These are phyloP conservation scores for Botrytis hyacinthi DNA, from an alignment of 2,329 filamentous ascomycete species.

Conservation along the genomic window DNA sequence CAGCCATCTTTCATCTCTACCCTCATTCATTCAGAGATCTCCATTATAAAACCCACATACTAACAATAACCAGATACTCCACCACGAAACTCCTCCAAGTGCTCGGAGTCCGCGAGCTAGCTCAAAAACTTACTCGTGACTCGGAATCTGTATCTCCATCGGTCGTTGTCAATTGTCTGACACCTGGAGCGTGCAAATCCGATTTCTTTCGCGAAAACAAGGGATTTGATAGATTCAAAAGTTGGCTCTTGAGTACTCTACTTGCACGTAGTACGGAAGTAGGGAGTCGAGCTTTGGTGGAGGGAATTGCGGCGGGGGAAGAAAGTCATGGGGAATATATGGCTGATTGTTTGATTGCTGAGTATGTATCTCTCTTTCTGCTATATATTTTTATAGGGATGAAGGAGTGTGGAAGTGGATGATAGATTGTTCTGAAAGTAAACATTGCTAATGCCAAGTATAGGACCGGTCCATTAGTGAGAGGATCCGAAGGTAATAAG, in stretches of 20 bases:
- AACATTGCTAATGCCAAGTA: constrained; percentile 36
- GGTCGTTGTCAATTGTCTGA: constrained; percentile 16
- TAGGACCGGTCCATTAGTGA: background rate
- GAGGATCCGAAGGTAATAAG: constrained; percentile 32
- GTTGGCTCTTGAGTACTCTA: background rate
- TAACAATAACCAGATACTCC: constrained; percentile 17
- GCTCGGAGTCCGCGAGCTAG: background rate
- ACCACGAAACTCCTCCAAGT: constrained; percentile 19
- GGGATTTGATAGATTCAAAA: background rate
- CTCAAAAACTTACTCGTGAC: background rate
- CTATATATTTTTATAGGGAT: rapidly evolving
- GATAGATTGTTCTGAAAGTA: constrained; percentile 16
- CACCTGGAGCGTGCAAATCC: constrained; percentile 20
- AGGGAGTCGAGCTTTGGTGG: background rate
- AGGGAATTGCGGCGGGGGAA: background rate
- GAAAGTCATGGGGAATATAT: constrained; percentile 15
- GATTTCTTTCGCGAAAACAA: background rate
- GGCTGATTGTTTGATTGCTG: background rate
- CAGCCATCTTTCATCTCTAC: background rate
- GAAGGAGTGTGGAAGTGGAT: background rate
- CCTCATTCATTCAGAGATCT: rapidly evolving
- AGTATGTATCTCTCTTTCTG: background rate
- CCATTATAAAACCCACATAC: background rate
- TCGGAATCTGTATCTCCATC: background rate
- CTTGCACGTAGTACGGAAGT: constrained; percentile 9